These are phyloP conservation scores for Aspergillus baeticus DNA, from an alignment of 495 filamentous ascomycete species.

Conservation along the genomic window DNA sequence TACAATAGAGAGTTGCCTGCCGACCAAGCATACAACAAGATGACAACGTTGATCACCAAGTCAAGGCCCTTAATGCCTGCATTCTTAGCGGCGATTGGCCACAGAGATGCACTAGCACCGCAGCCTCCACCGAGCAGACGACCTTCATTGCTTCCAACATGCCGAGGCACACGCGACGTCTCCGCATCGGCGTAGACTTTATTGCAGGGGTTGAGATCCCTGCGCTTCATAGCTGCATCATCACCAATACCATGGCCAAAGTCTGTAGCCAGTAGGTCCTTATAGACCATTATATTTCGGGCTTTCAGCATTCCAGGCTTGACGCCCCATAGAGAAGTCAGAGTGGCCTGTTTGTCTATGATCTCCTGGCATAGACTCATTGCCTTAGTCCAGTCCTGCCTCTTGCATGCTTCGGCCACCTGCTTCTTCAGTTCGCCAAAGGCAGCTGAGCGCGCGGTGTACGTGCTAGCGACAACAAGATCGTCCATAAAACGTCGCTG, in stretches of 20 bases:
- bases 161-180: neutral
- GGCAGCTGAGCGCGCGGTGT: neutral
- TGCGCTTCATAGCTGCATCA: neutral
- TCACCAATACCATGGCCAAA: neutral
- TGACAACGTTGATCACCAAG: too few species aligned
- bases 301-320: neutral
- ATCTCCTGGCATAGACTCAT: neutral
- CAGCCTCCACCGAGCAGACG: too few species aligned
- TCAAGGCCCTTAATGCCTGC: too few species aligned
- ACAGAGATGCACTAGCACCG: too few species aligned
- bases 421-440: neutral
- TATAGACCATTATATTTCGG: neutral
- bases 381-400: neutral
- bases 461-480: neutral
- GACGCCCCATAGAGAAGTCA: neutral
- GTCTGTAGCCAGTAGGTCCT: neutral
- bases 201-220: neutral
- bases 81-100: too few species aligned
- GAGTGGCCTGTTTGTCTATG: neutral
- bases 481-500: neutral
- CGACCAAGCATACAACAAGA: too few species aligned
- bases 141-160: neutral
- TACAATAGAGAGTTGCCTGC: too few species aligned
- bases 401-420: neutral
- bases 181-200: neutral